These are phyloP conservation scores for Astrothelium macrocarpum DNA, from an alignment of 495 filamentous ascomycete genomes.

Conservation along the genomic window DNA sequence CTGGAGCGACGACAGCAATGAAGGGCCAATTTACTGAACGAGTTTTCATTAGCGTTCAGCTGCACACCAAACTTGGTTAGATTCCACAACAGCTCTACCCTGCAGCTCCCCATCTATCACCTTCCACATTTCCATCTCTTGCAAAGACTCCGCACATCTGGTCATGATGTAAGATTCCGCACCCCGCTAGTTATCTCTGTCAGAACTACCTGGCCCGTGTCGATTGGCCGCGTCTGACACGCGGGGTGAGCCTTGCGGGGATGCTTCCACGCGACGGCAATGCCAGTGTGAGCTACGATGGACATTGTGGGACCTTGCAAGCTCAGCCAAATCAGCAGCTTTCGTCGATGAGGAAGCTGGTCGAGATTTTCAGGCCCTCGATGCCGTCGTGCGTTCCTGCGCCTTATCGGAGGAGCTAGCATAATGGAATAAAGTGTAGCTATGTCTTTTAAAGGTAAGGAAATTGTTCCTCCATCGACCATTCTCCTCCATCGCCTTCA, in stretches of 20 bases:
- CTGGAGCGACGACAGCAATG: not conserved
- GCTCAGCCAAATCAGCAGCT: not conserved
- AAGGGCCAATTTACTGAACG: not conserved
- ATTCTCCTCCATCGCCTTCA: not conserved
- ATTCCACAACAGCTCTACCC: not conserved
- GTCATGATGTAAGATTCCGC: not conserved
- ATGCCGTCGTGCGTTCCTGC: conserved; percentile 1
- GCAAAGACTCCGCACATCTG: not conserved
- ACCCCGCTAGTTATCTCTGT: not conserved
- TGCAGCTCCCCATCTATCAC: not conserved
- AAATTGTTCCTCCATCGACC: not conserved
- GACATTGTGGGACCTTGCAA: not conserved
- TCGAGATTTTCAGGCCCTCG: not conserved
- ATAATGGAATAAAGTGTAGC: not conserved
- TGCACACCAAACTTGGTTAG: too few species aligned
- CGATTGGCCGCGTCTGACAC: not conserved
- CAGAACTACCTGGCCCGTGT: not conserved
- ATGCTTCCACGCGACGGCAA: not conserved
- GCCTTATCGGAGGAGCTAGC: not conserved
- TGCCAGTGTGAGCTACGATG: not conserved
- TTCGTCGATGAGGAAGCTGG: not conserved
- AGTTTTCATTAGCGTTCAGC: too few species aligned
- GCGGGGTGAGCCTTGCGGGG: conserved; percentile 1
- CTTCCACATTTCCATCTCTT: conserved; percentile 3
- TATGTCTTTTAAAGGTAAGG: not conserved